Evolutionary conservation across 106 monocot genomes (phyloP).

Genomic region (Phalaenopsis aphrodite): DNA sequence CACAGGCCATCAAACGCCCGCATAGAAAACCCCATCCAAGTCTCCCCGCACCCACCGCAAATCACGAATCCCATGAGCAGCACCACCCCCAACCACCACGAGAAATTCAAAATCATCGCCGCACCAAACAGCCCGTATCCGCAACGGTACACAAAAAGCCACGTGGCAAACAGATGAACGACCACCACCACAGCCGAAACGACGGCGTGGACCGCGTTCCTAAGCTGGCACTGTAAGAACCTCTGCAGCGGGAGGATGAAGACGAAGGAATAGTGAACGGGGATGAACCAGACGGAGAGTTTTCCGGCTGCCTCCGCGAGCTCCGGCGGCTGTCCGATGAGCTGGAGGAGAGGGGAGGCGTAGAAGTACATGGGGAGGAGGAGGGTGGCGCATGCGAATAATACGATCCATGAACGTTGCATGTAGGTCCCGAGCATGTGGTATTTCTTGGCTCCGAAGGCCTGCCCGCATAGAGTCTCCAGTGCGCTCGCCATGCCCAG

Average conservation of each 20-base stretch:
- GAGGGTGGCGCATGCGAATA: conserved; percentile 27
- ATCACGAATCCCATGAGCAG: conserved; percentile 23
- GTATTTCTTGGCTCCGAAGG: conserved; percentile 49
- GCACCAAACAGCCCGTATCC: conserved; percentile 34
- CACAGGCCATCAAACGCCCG: conserved; percentile 47
- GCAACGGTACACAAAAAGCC: conserved; percentile 31
- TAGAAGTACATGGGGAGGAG: conserved; percentile 46
- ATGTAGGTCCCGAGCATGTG: conserved; percentile 60
- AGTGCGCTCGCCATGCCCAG: conserved; percentile 63
- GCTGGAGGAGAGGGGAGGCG: conserved; percentile 29
- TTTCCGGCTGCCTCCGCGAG: conserved; percentile 29
- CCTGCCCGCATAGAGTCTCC: conserved; percentile 59
- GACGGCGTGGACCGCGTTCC: conserved; percentile 32
- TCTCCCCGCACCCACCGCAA: conserved; percentile 30
- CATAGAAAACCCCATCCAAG: conserved; percentile 51
- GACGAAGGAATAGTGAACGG: conserved; percentile 51
- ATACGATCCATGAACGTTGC: conserved; percentile 58
- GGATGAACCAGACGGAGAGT: conserved; percentile 47
- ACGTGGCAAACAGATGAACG: conserved; percentile 36
- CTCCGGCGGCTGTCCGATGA: conserved; percentile 35
- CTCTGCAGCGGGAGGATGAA: conserved; percentile 50
- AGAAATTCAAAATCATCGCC: conserved; percentile 34
- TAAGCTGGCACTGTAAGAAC: conserved; percentile 53
- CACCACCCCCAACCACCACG: conserved; percentile 36
- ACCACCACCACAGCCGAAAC: conserved; percentile 22